Evolutionary conservation across 306 rosid genomes (phyloP), one percentile per base, ranked within the genome.

Genomic region (Vigna radiata): DNA sequence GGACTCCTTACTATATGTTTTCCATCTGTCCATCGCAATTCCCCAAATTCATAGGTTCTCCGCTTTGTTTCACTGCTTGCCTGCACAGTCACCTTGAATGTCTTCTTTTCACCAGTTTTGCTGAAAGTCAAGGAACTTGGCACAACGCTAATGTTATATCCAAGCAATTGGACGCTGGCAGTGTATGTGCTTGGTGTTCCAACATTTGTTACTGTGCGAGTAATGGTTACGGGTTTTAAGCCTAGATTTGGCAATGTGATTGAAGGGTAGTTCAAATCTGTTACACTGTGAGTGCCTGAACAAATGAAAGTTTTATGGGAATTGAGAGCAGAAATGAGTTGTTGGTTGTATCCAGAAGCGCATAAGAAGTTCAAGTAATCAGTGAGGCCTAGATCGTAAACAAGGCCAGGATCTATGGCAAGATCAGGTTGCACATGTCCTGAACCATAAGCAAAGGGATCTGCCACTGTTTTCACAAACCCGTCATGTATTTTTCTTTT

Each of bases 221-320:
- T n/a, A 41, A 75, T 17, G 4, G 10, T 68, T 3, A 68, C 18
- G 0, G 66, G 41, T 19, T 25, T 47, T 2, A 8, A 5, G 31
- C 60, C 49, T 3, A 81, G 65, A 56, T 58, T 48, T 48, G 84
- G 77, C 27, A 81, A 29, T 7, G 84, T 81, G 48, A 81, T 81
- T 16, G 84, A 59, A 59, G 84, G 84, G 49, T 81, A 81, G 66
- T 81, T 81, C 54, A 81, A 68, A 53, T 81, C 84, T 0, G 23
- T 43, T 16, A 81, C 15, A 1, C 27, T 58, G 66, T 36, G 79
- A 47, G 72, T 0, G 4, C 76, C 33, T 3, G 16, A 18, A 58
- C 84, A 81, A 11, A 6, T 74, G 63, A 55, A 74, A 11, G 48
- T 61, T 4, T 6, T 74, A 2, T 77, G 25, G 61, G 14, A 62